phyloP scores from a whole-genome alignment of 352 stramenopile genomes.

The Pythium rishiriense region DNA sequence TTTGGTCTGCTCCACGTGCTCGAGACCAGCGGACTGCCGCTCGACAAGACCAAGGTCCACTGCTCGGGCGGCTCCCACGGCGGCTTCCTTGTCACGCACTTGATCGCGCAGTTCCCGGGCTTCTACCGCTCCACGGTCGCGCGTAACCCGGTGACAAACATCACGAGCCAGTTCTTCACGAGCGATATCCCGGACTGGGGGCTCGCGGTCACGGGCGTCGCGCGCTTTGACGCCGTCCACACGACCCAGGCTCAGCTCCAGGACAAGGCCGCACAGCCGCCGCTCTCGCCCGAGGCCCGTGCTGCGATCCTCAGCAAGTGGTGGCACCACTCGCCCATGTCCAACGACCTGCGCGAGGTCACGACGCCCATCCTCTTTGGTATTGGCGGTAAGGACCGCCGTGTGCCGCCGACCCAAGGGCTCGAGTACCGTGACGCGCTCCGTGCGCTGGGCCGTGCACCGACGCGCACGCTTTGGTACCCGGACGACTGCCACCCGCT shows the following conservation, averaged over 20 bases:
- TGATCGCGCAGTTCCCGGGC: conserved; percentile 93
- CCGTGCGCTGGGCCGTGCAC: conserved; percentile 37
- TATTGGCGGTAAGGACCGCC: conserved; percentile 90
- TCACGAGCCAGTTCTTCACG: conserved; percentile 91
- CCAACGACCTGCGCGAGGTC: conserved; percentile 82
- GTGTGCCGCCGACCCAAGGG: conserved; percentile 90
- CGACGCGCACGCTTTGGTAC: conserved; percentile 69
- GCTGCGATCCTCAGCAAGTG: conserved; percentile 72
- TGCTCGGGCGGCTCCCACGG: conserved; percentile 95
- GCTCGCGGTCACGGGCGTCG: conserved; percentile 82
- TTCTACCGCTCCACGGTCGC: conserved; percentile 92
- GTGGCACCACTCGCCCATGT: conserved; percentile 89
- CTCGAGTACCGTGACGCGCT: conserved; percentile 93
- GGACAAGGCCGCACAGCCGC: conserved; percentile 24
- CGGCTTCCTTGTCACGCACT: conserved; percentile 92
- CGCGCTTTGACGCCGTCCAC: conserved; percentile 85
- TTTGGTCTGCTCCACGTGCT: conserved; percentile 76
- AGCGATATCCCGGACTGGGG: conserved; percentile 98
- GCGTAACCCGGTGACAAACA: conserved; percentile 94
- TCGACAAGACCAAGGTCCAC: conserved; percentile 84
- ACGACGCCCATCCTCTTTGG: conserved; percentile 91
- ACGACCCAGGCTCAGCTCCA: conserved; percentile 59
- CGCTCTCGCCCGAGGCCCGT: conserved; percentile 47
- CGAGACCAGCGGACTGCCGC: conserved; percentile 46
- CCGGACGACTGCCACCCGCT: conserved; percentile 75